Evolutionary conservation across 768 basidiomycete species (phyloP), one percentile per base, ranked within the genome.

Genomic region (Phlegmacium glaucopus): DNA sequence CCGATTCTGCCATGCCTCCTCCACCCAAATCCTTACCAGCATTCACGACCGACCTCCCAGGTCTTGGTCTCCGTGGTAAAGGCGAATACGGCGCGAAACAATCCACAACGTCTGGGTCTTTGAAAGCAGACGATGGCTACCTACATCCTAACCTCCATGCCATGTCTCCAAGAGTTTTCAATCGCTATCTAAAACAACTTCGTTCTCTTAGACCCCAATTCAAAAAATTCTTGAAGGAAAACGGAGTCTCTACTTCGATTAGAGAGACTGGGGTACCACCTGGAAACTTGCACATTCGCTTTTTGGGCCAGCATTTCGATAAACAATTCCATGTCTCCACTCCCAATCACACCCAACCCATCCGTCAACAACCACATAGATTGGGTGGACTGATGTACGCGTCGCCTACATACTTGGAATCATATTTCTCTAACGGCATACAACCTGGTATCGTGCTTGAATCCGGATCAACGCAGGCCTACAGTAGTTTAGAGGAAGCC

Each of bases 351-450:
- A 17, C 54, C 59, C 56, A 59, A 36, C 57, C 56, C 6, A 82
- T 91, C 51, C 79, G 82, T 50, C 82, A 77, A 36, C 72, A 78
- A 46, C 87, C 87, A 0, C 90, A 91, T 54, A 72, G 67, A 22
- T 72, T 65, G 30, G 87, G 74, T 32, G 90, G 78, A 3, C 71
- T 90, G 35, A 66, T 70, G 38, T 92, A 91, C 62, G 63, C 78
- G 3, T 67, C 71, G 34, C 72, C 76, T 29, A 72, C 84, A 6
- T 44, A 51, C 6, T 65, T 90, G 40, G 83, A 88, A 44, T 71
- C 75, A 0, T 65, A 68, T 43, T 67, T 83, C 60, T 72, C 69
- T 59, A 72, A 72, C 7, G 72, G 68, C 49, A 66, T 79, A 13
- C 72, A 79, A 54, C 78, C 80, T 6, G 90, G 85, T 42, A 74